Base-by-base conservation (phyloP, 2,329 filamentous ascomycete species). In the Sporothrix dimorphospora region DNA sequence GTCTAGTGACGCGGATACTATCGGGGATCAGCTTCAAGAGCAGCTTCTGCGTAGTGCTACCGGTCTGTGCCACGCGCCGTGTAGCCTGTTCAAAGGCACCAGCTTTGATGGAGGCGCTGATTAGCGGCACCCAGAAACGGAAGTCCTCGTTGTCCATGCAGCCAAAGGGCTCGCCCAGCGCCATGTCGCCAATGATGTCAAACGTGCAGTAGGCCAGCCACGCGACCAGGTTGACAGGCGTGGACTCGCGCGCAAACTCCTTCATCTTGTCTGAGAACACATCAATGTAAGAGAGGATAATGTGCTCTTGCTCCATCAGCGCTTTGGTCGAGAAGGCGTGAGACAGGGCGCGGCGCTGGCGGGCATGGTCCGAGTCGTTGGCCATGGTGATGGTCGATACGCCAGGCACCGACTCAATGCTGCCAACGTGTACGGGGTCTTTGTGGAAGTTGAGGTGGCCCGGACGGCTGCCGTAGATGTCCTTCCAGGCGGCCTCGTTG, bases 401-500 rank as follows among this genome's bases (percentile, higher is more conserved):
- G 16, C 66, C 66, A 9, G 66, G 47, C 7, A 55, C 27, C 8
- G 66, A 40, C 66, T 51, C 59, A 12, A 65, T 69, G 27, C 66
- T 53, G 30, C 47, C 45, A 6, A 69, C 45, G 24, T 51, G 66
- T 9, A 69, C 45, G 11, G 59, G 59, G 30, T 69, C 66, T 42
- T 69, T 69, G 30, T 69, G 66, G 47, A 69, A 69, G 47, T 40
- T 53, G 27, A 34, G 27, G 4, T 69, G 45, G 19, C 47, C 73
- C 1, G 51, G 40, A 11, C 70, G 69, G 61, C 69, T 69, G 27
- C 80, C 79, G 70, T 82, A 82, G 63, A 84, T 83, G 57, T 84
- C 81, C 71, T 80, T 79, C 80, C 80, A 84, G 14, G 76, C 75
- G 1, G 77, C 72, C 4, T 77, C 75, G 27, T 76, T 73, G 66